Percentiles rank a stretch among this genome's conserved stretches.
phyloP scores from a whole-genome alignment of 164 flowering plant species.

The Berberis thunbergii region DNA sequence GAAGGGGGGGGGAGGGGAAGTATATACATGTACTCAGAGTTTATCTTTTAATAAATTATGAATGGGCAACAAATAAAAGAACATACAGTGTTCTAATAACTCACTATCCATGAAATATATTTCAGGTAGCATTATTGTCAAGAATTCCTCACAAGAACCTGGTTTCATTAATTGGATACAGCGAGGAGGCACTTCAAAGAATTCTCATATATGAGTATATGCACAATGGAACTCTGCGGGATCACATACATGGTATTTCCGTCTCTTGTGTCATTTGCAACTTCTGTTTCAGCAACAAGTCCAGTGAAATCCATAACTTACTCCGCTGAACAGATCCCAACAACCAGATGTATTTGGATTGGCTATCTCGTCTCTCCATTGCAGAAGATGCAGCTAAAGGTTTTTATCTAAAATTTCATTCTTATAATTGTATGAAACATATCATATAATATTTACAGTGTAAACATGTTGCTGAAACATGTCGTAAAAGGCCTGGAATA shows the following conservation, averaged over 20 bases:
- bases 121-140: conserved; percentile 88
- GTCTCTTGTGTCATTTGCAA: neutral
- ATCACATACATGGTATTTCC: conserved; percentile 65
- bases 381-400: conserved; percentile 99
- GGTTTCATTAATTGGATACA: conserved; percentile 87
- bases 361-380: conserved; percentile 70
- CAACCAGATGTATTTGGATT: conserved; percentile 56
- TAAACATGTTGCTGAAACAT: neutral
- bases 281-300: neutral
- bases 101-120: neutral
- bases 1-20: too few relatives aligned
- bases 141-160: conserved; percentile 93
- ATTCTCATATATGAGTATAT: conserved; percentile 90
- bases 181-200: conserved; percentile 68
- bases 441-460: neutral
- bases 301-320: conserved; percentile 5
- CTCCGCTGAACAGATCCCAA: conserved; percentile 40
- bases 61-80: neutral
- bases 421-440: too few relatives aligned
- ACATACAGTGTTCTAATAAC: neutral
- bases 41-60: too few relatives aligned
- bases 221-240: conserved; percentile 91
- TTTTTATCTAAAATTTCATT: conserved; percentile 8
- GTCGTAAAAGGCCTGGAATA: conserved; percentile 69
- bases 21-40: too few relatives aligned